Base-by-base conservation (phyloP, 75 land plant species). In the Pinus albicaulis region DNA sequence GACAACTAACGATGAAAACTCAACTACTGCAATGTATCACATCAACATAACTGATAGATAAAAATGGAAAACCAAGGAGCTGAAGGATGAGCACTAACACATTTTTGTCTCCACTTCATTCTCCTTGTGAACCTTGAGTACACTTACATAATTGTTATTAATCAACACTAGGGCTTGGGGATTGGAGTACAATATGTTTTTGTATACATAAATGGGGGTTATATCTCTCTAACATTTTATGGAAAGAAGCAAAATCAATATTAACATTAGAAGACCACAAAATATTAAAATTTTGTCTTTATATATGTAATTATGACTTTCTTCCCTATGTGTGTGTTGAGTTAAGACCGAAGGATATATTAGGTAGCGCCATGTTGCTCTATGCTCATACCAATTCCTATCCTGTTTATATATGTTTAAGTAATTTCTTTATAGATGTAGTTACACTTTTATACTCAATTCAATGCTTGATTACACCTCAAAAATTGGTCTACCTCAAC, bases 71-170 rank as follows among this genome's bases (percentile, higher is more conserved):
- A 19, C 31, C 22, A 79, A 79, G 86, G 84, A 83, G 88, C 79
- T 81, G 88, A 86, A 90, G 92, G 90, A 90, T 85, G 90, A 86
- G 90, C 90, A 80, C 87, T 28, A 75, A 24, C 34, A 36, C 57
- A 76, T 78, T 74, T 57, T 31, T 26, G 70, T 88, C 92, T 82
- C 92, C 92, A 62, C 92, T 83, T 82, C 89, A 85, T 90, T 83
- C 86, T 75, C 82, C 85, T 78, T 80, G 5, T 5, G 71, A 38
- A 16, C 34, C 64, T 28, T 28, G 0, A 28, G 28, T 28, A 28
- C 28, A 28, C 0, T 28, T 0, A 28, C 1, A 28, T 0, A 0
- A 0, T 28, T 28, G 0, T 22, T 57, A 26, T 53, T 26, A 59
- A 2, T 44, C 77, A 74, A 69, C 59, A 53, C 16, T 52, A 55